Percentiles rank a stretch among this genome's conserved stretches.
These are phyloP conservation scores for Phytopythium montanum DNA, from an alignment of 352 stramenopile genomes.

Conservation along the genomic window DNA sequence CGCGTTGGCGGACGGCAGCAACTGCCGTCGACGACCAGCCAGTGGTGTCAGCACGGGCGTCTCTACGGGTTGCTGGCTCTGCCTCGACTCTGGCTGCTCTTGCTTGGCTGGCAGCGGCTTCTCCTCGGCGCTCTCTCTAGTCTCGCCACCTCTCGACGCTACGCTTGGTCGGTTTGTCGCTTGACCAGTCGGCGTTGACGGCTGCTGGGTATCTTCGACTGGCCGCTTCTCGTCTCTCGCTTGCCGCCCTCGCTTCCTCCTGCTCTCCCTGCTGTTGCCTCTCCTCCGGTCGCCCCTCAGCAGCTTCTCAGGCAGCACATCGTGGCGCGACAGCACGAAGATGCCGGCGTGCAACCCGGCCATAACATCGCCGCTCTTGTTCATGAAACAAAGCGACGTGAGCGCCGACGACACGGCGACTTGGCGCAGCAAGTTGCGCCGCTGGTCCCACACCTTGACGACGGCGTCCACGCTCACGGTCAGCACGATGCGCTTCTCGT, in stretches of 20 bases:
- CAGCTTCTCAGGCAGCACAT: constrained; percentile 55
- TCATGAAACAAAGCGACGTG: constrained; percentile 68
- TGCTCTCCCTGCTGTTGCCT: neutral
- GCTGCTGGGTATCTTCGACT: neutral
- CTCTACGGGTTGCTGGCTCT: neutral
- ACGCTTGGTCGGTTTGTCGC: neutral
- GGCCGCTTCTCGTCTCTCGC: neutral
- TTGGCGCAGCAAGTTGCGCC: constrained; percentile 50
- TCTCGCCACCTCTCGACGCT: neutral
- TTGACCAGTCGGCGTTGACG: neutral
- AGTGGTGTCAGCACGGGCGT: neutral
- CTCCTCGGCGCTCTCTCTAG: neutral
- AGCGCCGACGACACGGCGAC: constrained; percentile 55
- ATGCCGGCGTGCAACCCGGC: constrained; percentile 48
- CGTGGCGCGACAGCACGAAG: constrained; percentile 51
- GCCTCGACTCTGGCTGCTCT: neutral
- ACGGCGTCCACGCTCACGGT: constrained; percentile 68
- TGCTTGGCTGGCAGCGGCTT: neutral
- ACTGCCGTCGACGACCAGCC: neutral
- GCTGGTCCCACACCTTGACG: constrained; percentile 70
- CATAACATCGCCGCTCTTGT: constrained; percentile 51
- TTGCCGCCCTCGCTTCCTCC: neutral
- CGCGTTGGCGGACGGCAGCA: neutral
- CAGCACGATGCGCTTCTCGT: constrained; percentile 47
- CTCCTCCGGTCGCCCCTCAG: constrained; percentile 5